These are phyloP conservation scores for Phellopilus nigrolimitatus DNA, from an alignment of 1,284 basidiomycete genomes.

Conservation along the genomic window DNA sequence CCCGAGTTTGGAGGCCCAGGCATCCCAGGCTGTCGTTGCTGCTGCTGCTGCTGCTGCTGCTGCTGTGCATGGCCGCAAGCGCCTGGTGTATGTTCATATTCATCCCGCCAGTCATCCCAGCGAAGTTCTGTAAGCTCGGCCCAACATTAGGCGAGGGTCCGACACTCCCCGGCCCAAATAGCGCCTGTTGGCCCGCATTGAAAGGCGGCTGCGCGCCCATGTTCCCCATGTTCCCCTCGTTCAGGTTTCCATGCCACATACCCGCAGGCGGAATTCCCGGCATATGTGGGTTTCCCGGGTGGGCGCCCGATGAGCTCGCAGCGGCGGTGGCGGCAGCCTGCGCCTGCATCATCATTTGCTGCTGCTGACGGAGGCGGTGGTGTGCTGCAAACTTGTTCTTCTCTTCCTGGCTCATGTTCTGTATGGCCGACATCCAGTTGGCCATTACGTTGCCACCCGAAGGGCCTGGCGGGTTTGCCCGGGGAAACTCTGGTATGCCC, in stretches of 20 bases:
- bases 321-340: too few species aligned
- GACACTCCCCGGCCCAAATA: not conserved
- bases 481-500: conserved; percentile 51
- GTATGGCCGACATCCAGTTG: not conserved
- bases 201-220: not conserved
- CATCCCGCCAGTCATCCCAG: conserved; percentile 10
- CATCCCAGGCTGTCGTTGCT: conserved; percentile 17
- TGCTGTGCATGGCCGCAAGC: conserved; percentile 16
- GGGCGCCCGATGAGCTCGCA: not conserved
- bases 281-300: not conserved
- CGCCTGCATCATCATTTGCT: not conserved
- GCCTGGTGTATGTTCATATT: conserved; percentile 12
- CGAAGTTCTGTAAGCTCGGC: conserved; percentile 19
- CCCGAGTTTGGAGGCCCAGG: conserved; percentile 11
- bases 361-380: conserved; percentile 1
- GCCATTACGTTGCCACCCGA: not conserved
- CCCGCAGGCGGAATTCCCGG: not conserved
- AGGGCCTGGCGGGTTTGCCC: not conserved
- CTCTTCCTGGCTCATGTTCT: conserved; percentile 2
- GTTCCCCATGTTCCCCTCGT: not conserved
- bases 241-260: not conserved
- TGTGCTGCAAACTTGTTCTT: not conserved
- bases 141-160: conserved; percentile 6
- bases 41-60: conserved; percentile 20
- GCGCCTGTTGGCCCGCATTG: not conserved